Evolutionary conservation across 257 asterid genomes (phyloP).

Genomic region (Anisodus tanguticus): DNA sequence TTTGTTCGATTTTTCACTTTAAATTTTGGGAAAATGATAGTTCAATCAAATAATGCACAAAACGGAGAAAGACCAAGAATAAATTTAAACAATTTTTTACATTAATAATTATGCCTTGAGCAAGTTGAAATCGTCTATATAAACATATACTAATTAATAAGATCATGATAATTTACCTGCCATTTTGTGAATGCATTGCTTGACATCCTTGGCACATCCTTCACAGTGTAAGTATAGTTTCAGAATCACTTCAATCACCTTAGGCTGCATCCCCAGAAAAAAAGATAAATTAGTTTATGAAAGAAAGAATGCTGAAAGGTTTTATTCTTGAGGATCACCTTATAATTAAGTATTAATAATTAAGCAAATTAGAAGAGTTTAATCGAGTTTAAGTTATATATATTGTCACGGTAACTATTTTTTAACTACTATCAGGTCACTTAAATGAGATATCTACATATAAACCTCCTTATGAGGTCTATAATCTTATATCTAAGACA

Average conservation of each 20-base stretch:
- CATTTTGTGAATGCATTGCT: constrained; percentile 59
- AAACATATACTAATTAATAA: not conserved
- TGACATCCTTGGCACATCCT: constrained; percentile 70
- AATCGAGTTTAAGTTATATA: too few species aligned
- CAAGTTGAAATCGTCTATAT: too few species aligned
- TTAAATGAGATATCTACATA: too few species aligned
- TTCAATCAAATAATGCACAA: not conserved
- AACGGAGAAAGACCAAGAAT: too few species aligned
- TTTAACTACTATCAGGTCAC: too few species aligned
- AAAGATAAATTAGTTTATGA: not conserved
- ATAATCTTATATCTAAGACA: too few species aligned
- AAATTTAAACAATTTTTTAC: not conserved
- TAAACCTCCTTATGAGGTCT: too few species aligned
- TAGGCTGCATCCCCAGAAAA: constrained; percentile 32
- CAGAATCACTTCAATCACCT: constrained; percentile 55
- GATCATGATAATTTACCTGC: constrained; percentile 47
- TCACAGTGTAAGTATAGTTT: constrained; percentile 68
- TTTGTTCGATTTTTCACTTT: not conserved
- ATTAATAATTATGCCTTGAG: too few species aligned
- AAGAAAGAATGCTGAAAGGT: too few species aligned
- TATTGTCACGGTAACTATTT: too few species aligned
- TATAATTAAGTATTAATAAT: too few species aligned
- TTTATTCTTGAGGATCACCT: not conserved
- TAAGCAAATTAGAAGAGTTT: too few species aligned
- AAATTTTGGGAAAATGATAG: not conserved